Conservation (phyloP, 2,329 filamentous ascomycete genomes). For the Dactylellina sp. region DNA sequence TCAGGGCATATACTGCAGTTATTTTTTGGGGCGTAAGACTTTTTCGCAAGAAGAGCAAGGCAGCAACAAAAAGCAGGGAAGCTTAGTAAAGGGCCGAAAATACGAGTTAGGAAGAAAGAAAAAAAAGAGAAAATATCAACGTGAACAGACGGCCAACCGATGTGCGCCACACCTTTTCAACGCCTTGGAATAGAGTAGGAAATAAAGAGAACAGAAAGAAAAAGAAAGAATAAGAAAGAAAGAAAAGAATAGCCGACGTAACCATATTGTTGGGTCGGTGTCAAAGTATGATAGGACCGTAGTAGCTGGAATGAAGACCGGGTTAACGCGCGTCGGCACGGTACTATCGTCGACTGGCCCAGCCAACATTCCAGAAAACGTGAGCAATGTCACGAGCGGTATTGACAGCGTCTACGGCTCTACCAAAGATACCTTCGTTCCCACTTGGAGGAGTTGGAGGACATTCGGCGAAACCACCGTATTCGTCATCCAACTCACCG, state of each 20-base stretch:
- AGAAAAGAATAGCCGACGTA: conserved; percentile 40
- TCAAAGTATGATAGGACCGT: neutral
- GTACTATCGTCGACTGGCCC: conserved; percentile 56
- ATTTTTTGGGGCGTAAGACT: conserved; percentile 20
- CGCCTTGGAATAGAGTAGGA: conserved; percentile 36
- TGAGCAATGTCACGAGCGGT: conserved; percentile 77
- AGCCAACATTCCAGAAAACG: conserved; percentile 75
- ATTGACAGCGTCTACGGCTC: conserved; percentile 67
- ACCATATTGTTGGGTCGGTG: conserved; percentile 19
- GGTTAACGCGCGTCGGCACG: conserved; percentile 33
- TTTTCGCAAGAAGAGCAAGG: neutral
- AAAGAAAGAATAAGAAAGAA: conserved; percentile 35
- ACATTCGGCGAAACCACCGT: conserved; percentile 55
- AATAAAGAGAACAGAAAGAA: conserved; percentile 29
- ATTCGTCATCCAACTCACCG: conserved; percentile 50
- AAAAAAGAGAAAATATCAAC: conserved; percentile 20
- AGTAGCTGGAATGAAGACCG: conserved; percentile 18
- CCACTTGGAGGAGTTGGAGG: conserved; percentile 54
- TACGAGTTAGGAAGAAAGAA: conserved; percentile 17
- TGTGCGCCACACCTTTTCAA: conserved; percentile 46
- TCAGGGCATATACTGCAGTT: conserved; percentile 36
- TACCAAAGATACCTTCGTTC: conserved; percentile 58
- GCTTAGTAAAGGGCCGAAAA: conserved; percentile 13
- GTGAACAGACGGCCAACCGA: conserved; percentile 46
- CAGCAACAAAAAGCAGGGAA: neutral